phyloP scores from a whole-genome alignment of 305 asterid species.

The Ilex paraguariensis region DNA sequence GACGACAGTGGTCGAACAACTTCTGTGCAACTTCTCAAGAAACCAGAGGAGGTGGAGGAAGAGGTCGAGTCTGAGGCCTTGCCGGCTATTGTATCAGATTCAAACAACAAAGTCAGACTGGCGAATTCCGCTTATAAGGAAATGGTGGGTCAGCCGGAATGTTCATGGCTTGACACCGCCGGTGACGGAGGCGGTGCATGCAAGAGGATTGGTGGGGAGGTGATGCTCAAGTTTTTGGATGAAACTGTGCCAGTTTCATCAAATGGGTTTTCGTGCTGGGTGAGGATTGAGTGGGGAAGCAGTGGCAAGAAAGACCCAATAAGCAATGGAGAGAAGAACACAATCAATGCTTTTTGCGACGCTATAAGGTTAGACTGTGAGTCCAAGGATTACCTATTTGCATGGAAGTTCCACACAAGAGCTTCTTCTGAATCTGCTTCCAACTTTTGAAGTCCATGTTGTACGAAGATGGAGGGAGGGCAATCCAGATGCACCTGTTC shows the following conservation, averaged over 20 bases:
- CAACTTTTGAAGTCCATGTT: slow-evolving; percentile 7
- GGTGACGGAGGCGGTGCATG: slow-evolving; percentile 27
- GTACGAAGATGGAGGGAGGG: no score
- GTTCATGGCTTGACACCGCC: slow-evolving; percentile 71
- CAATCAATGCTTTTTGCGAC: slow-evolving; percentile 42
- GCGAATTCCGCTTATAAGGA: slow-evolving; percentile 75
- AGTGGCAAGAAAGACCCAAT: slow-evolving; percentile 45
- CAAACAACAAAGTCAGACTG: slow-evolving; percentile 57
- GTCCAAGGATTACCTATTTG: slow-evolving; percentile 56
- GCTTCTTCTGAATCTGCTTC: slow-evolving; percentile 23
- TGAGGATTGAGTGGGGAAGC: slow-evolving; percentile 66
- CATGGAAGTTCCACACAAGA: slow-evolving; percentile 67
- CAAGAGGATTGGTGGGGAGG: slow-evolving; percentile 83
- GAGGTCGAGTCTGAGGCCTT: slow-evolving; percentile 49
- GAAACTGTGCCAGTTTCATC: slow-evolving; percentile 15
- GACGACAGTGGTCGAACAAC: slow-evolving; percentile 5
- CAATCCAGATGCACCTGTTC: no score
- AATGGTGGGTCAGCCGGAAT: slow-evolving; percentile 92
- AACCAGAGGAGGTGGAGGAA: slow-evolving; percentile 54
- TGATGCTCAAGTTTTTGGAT: slow-evolving; percentile 41
- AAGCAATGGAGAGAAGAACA: slow-evolving; percentile 38
- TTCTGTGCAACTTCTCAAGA: slow-evolving; percentile 9
- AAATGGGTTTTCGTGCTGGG: slow-evolving; percentile 57
- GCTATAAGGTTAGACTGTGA: slow-evolving; percentile 46
- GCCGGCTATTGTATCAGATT: slow-evolving; percentile 68